Evolutionary conservation across 2,329 filamentous ascomycete species (phyloP).

Genomic region (Emergomyces orientalis): DNA sequence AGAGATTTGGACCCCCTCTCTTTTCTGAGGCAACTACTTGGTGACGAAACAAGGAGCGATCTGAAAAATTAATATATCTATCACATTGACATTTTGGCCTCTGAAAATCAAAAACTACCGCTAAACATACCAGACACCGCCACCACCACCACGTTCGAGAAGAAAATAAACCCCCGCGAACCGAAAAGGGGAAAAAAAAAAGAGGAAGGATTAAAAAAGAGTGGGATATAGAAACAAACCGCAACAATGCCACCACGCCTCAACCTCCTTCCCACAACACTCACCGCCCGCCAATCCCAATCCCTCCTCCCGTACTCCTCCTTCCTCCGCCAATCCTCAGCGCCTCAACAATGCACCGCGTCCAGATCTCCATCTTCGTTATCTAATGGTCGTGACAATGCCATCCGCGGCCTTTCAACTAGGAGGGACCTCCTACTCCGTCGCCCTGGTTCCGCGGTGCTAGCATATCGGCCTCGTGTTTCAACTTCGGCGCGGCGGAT

Average conservation of each 20-base stretch:
- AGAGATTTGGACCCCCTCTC: too few species aligned
- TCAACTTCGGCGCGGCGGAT: not conserved
- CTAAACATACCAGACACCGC: not conserved
- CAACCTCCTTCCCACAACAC: slow-evolving; percentile 26
- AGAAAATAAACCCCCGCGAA: not conserved
- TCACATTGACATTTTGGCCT: not conserved
- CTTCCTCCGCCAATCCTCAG: slow-evolving; percentile 26
- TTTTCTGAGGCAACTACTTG: too few species aligned
- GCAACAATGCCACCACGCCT: slow-evolving; percentile 48
- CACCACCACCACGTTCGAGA: not conserved
- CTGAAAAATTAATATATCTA: too few species aligned
- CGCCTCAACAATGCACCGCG: slow-evolving; percentile 21
- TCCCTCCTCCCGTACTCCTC: slow-evolving; percentile 24
- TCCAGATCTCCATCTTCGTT: slow-evolving; percentile 18
- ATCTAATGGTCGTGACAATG: slow-evolving; percentile 12
- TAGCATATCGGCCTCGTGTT: not conserved
- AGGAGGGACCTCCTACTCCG: not conserved
- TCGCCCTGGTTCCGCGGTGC: not conserved
- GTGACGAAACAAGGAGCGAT: too few species aligned
- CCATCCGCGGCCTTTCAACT: not conserved
- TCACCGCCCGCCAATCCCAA: slow-evolving; percentile 19
- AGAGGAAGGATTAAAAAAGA: not conserved
- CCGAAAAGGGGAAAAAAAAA: not conserved
- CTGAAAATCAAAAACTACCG: not conserved
- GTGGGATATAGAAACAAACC: not conserved